Base-by-base conservation (phyloP, 169 alveolate species). In the Amoebophrya sp. region DNA sequence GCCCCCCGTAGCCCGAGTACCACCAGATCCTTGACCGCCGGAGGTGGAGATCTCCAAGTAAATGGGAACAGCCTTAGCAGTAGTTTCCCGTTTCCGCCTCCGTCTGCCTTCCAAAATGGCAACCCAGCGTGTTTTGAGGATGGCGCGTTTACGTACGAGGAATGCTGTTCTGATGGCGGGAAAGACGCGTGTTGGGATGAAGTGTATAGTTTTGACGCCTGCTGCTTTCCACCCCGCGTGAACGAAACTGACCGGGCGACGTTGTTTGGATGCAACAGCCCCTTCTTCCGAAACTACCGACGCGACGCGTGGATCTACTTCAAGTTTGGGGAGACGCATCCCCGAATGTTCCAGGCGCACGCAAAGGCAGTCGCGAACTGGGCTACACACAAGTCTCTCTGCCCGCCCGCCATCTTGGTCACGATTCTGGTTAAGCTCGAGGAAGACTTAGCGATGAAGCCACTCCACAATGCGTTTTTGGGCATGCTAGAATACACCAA, bases 271-370 rank as follows among this genome's bases (percentile, higher is more conserved):
- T 47, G 65, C 65, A 18, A 47, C 6, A 47, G 18, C 65, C 6
- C 65, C 18, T 47, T 47, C 18, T 47, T 47, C 18, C 65, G 65
- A 6, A 47, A 47, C 65, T 47, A 47, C 65, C 65, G 65, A 6
- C 65, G 65, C 65, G 65, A 47, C 65, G 65, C 65, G 65, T 47
- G 65, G 65, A 47, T 47, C 65, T 47, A 47, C 65, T 47, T 47
- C 65, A 47, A 47, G 18, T 47, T 47, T 18, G 29, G 18, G 65
- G 65, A 47, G 18, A 47, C 65, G 65, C 65, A 47, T 47, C 65
- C 65, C 29, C 65, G 65, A 18, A 47, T 47, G 65, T 47, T 47
- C 18, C 65, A 47, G 65, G 65, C 65, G 29, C 65, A 47, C 65
- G 65, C 65, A 6, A 47, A 47, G 65, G 65, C 65, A 6, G 65